Evolutionary conservation across 768 basidiomycete genomes (phyloP), one percentile per base, ranked within the genome.

Genomic region (Mycena vitilis): DNA sequence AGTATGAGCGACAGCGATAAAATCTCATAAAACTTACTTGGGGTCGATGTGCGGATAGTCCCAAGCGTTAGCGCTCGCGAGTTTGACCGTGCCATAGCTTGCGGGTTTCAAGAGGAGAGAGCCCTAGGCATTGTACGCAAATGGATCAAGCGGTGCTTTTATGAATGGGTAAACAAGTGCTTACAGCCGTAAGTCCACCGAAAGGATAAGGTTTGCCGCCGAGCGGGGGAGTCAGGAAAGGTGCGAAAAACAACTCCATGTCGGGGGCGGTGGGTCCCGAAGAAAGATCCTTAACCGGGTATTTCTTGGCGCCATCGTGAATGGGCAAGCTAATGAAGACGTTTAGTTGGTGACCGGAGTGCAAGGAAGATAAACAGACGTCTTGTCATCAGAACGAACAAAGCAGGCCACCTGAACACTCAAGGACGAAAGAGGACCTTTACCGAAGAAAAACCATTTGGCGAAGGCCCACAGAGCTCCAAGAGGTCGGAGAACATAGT

Each of bases 381-480:
- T 25, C 12, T 36, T 54, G 9, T 54, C 23, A 30, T 54, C 52
- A 10, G 52, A 54, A 54, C 52, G 52, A 37, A 54, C 52, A 34
- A 54, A 54, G 36, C 52, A 54, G 20, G 52, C 52, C 18, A 54
- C 52, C 52, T 54, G 52, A 30, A 54, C 52, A 54, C 52, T 54
- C 52, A 54, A n/a, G 23, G 52, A 54, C 52, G 52, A 5, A 37
- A 54, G 52, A 37, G 52, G 52, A 8, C 52, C 52, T 30, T 30
- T 54, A 9, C 52, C 52, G 52, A 54, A 54, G 20, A 54, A 34
- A 18, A 54, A 37, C 52, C 52, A 54, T 37, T 54, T 54, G 15
- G 48, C 36, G 7, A 54, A 16, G 10, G 52, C 52, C 52, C 52
- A 54, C 10, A 54, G 16, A 37, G 52, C 52, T 20, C 52, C 52